Evolutionary conservation across 1,139 yeast species (phyloP), one percentile per base, ranked within the genome.

Genomic region (Yamadazyma diddensiae): DNA sequence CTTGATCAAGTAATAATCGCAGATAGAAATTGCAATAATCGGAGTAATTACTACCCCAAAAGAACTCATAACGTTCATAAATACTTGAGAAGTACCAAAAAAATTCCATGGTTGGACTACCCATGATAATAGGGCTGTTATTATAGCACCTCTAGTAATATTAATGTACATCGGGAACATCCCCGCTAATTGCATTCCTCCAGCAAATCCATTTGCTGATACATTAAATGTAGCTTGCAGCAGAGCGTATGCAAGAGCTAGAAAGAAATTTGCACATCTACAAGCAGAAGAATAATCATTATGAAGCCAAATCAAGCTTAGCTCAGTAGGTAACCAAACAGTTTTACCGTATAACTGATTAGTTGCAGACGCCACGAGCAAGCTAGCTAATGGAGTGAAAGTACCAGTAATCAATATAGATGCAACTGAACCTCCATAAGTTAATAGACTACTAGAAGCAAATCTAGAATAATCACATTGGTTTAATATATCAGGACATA

Each of bases 381-480:
- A 35, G 8, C 55, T 50, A 16, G 47, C 46, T 15, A 52, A 34
- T 2, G 57, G 57, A 2, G 51, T 50, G 26, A 52, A 39, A 5
- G 56, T 50, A 2, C 55, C 55, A 1, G 49, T 41, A 5, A 42
- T 32, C 39, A 50, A 35, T 5, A 50, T 32, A 2, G 54, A 34
- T 10, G 29, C 21, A 12, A 49, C 39, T 4, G 45, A 47, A 3
- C 53, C 55, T 16, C 23, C 24, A 21, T 43, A 33, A 27, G 47
- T 44, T 11, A 41, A 40, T 24, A 25, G 36, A 12, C 27, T 23
- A 2, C 40, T 36, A 4, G 44, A 37, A 6, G 71, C 61, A 45
- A 65, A 68, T 43, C 73, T 53, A 22, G 73, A 57, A 24, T 65
- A 68, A 16, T 68, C 74, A 9, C 65, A 53, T 36, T 65, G 69